A percentile compares a stretch with the other conserved stretches of the same genome.
These are phyloP conservation scores for Ceraceosorus guamensis DNA, from an alignment of 1,284 basidiomycete species.

Conservation along the genomic window DNA sequence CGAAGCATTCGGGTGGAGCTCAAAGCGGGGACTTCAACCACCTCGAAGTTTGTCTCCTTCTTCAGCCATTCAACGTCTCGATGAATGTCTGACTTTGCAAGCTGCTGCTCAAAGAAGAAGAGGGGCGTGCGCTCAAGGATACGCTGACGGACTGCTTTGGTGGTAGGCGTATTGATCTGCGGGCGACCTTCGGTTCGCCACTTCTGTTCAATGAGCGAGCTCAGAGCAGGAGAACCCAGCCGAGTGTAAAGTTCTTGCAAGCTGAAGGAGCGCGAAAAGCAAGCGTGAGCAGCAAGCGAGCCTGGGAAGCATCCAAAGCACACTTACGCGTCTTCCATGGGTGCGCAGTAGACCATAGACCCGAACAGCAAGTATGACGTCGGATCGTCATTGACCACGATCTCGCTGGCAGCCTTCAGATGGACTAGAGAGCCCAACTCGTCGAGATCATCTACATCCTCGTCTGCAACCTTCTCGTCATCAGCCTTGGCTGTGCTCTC, in stretches of 20 bases:
- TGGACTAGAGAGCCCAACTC: conserved; percentile 40
- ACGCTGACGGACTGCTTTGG: conserved; percentile 34
- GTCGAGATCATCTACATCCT: conserved; percentile 41
- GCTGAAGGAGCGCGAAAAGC: not conserved
- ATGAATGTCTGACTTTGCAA: conserved; percentile 58
- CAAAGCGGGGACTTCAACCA: conserved; percentile 44
- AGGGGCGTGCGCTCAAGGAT: conserved; percentile 82
- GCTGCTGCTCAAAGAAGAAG: conserved; percentile 81
- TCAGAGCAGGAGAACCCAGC: conserved; percentile 61
- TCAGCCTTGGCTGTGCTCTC: conserved; percentile 1
- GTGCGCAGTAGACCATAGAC: conserved; percentile 58
- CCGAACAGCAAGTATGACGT: conserved; percentile 47
- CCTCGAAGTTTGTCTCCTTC: conserved; percentile 57
- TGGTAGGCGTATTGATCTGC: conserved; percentile 29
- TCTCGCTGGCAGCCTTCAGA: conserved; percentile 42
- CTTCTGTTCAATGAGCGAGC: conserved; percentile 66
- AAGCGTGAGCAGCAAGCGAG: not conserved
- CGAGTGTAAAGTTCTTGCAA: conserved; percentile 6
- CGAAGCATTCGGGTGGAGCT: conserved; percentile 33
- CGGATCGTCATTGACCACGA: conserved; percentile 47
- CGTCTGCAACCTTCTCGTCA: conserved; percentile 4
- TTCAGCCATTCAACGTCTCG: conserved; percentile 66
- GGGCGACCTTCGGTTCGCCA: conserved; percentile 57
- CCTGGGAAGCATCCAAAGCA: not conserved
- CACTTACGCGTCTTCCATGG: not conserved